A percentile compares a stretch with the other conserved stretches of the same genome.
Evolutionary conservation across 257 asterid genomes (phyloP).

Genomic region (Gynochthodes officinalis): DNA sequence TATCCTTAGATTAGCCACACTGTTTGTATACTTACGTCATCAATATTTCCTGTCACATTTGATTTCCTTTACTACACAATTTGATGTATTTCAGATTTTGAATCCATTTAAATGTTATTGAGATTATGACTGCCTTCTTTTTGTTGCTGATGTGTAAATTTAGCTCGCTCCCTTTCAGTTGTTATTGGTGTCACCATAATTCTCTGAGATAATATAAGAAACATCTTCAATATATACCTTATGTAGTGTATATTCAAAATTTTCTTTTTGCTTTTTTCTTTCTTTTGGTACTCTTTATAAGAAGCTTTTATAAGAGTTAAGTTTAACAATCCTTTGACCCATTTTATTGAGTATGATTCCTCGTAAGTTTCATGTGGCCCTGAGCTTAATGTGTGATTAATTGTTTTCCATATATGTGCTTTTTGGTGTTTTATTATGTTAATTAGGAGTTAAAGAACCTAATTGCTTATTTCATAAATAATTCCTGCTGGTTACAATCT

Average conservation of each 20-base stretch:
- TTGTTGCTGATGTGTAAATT: not conserved
- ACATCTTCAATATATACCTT: not conserved
- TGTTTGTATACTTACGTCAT: not conserved
- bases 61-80: not conserved
- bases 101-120: not conserved
- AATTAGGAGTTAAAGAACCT: not conserved
- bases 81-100: not conserved
- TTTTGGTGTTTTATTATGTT: not conserved
- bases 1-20: not conserved
- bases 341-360: not conserved
- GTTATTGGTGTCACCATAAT: not conserved
- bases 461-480: not conserved
- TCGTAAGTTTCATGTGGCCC: not conserved
- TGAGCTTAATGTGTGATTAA: not conserved
- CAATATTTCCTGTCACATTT: not conserved
- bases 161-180: no score
- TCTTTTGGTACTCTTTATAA: not conserved
- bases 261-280: not conserved
- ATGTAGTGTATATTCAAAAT: not conserved
- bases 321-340: not conserved
- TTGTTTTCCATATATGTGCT: not conserved
- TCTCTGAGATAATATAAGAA: not conserved
- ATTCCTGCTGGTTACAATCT: constrained; percentile 15
- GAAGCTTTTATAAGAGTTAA: not conserved
- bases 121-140: not conserved